These are phyloP conservation scores for Mrakia frigida DNA, from an alignment of 768 basidiomycete genomes.

Conservation along the genomic window DNA sequence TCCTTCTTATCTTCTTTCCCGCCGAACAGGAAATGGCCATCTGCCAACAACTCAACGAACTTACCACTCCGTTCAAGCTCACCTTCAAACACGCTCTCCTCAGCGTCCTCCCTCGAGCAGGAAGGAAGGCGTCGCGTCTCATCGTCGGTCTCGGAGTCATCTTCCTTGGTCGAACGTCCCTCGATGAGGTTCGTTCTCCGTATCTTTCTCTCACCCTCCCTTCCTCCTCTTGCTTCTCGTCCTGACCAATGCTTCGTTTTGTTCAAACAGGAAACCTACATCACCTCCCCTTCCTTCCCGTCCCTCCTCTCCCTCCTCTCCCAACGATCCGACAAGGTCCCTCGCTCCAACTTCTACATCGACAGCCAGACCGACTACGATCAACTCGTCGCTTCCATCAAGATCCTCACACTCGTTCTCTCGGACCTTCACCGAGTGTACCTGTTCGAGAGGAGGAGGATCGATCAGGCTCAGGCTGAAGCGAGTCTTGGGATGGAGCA, in stretches of 20 bases:
- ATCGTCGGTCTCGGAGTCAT: neutral
- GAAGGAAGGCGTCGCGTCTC: neutral
- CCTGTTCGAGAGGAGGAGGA: slow-evolving; percentile 7
- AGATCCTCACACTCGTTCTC: slow-evolving; percentile 18
- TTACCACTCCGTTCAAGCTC: slow-evolving; percentile 7
- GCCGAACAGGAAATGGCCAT: slow-evolving; percentile 22
- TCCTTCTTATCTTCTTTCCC: neutral
- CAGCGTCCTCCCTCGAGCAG: slow-evolving; percentile 6
- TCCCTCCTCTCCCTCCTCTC: slow-evolving; percentile 9
- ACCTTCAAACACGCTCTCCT: slow-evolving; percentile 24
- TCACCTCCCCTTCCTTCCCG: neutral
- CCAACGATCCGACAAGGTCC: slow-evolving; percentile 2
- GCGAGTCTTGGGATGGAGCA: neutral
- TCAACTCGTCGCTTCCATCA: slow-evolving; percentile 14
- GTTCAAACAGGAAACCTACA: neutral
- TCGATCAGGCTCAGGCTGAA: neutral
- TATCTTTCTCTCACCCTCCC: too few relatives aligned
- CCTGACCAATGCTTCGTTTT: neutral
- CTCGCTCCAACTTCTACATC: slow-evolving; percentile 13
- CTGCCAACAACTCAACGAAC: slow-evolving; percentile 11
- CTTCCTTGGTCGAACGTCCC: neutral
- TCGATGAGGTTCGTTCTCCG: neutral
- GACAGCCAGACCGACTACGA: slow-evolving; percentile 16
- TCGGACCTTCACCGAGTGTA: slow-evolving; percentile 12
- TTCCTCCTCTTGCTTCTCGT: too few relatives aligned